Evolutionary conservation across 495 filamentous ascomycete species (phyloP).

Genomic region (Gamarada debralockiae): DNA sequence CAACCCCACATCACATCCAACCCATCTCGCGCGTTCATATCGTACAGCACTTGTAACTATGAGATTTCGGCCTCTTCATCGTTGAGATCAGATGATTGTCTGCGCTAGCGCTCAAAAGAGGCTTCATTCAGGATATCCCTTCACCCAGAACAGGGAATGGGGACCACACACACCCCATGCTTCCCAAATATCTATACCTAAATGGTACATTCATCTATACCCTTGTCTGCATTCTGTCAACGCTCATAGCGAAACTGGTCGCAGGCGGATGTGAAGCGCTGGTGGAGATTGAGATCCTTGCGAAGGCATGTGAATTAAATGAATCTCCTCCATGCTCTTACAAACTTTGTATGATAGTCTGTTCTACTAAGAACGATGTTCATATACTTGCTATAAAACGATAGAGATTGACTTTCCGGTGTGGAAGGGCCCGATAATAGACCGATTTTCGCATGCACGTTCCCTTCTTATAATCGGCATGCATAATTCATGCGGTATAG

Average conservation of each 20-base stretch:
- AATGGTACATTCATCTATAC: background rate
- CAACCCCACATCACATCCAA: background rate
- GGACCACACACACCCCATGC: background rate
- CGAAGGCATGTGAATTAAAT: background rate
- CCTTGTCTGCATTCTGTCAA: background rate
- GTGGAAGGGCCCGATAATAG: no score
- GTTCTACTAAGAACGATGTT: background rate
- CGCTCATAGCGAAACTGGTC: background rate
- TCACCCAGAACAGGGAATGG: background rate
- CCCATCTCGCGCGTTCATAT: background rate
- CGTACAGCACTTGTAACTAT: background rate
- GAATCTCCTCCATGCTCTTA: background rate
- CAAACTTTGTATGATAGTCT: background rate
- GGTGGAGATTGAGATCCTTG: conserved; percentile 1
- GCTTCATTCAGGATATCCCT: background rate
- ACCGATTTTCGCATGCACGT: no score
- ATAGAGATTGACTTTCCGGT: background rate
- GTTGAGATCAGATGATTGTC: background rate
- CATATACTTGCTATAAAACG: background rate
- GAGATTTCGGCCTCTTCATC: background rate
- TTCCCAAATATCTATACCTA: background rate
- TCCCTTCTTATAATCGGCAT: background rate
- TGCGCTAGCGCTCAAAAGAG: background rate
- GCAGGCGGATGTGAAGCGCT: background rate
- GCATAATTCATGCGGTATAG: conserved; percentile 10